A percentile compares a stretch with the other conserved stretches of the same genome.
These are phyloP conservation scores for Schizophyllum commune DNA, from an alignment of 1,284 basidiomycete species.

Conservation along the genomic window DNA sequence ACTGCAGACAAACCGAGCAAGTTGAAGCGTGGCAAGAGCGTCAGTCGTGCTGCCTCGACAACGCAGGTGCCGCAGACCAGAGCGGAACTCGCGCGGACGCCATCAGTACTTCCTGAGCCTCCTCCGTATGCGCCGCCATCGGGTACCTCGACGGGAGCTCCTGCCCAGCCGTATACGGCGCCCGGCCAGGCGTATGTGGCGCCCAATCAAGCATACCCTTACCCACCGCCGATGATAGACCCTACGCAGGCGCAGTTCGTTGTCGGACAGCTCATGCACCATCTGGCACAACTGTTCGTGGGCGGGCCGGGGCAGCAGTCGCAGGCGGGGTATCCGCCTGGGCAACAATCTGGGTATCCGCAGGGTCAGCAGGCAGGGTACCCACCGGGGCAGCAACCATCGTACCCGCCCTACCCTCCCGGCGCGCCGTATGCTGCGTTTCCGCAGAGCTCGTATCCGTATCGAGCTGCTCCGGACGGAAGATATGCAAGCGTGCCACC, in stretches of 20 bases:
- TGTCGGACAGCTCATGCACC: slow-evolving; percentile 30
- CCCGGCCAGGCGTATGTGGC: no score
- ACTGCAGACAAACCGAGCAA: not conserved
- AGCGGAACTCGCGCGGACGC: not conserved
- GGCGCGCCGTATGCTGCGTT: no score
- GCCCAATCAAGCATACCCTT: slow-evolving; percentile 11
- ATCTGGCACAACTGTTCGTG: slow-evolving; percentile 24
- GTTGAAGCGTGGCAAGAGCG: not conserved
- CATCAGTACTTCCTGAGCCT: not conserved
- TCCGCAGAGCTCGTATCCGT: no score
- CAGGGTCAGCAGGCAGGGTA: slow-evolving; percentile 10
- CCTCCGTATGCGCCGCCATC: not conserved
- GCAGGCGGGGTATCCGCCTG: not conserved
- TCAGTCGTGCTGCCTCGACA: not conserved
- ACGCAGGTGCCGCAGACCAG: not conserved
- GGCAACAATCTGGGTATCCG: slow-evolving; percentile 1
- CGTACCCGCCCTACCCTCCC: no score
- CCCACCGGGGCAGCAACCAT: slow-evolving; percentile 7
- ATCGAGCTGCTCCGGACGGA: no score
- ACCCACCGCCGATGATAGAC: slow-evolving; percentile 14
- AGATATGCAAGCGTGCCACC: not conserved
- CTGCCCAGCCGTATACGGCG: not conserved
- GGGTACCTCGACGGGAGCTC: no score
- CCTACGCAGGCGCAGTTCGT: slow-evolving; percentile 27
- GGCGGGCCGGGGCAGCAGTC: slow-evolving; percentile 6